Percentiles rank a stretch among this genome's conserved stretches.
These are phyloP conservation scores for Paecilomyces fulvus DNA, from an alignment of 2,329 filamentous ascomycete genomes.

Conservation along the genomic window DNA sequence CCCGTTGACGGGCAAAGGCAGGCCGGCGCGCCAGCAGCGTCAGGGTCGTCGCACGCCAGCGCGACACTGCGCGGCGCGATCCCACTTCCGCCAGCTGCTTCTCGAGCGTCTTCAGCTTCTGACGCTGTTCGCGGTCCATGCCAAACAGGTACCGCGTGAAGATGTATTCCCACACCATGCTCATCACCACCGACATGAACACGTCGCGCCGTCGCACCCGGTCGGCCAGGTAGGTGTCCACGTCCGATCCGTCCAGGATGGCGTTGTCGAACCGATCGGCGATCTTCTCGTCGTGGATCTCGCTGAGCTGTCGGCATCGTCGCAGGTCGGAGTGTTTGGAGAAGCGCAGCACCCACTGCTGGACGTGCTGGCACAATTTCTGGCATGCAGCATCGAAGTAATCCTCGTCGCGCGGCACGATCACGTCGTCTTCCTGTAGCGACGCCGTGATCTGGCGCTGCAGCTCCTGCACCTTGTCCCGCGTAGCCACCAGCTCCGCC, in stretches of 20 bases:
- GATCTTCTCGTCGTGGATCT: constrained; percentile 86
- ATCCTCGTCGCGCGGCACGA: constrained; percentile 77
- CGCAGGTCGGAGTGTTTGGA: constrained; percentile 95
- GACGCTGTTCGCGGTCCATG: constrained; percentile 94
- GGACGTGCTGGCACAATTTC: constrained; percentile 88
- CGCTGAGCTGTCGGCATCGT: constrained; percentile 70
- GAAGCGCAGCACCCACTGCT: constrained; percentile 96
- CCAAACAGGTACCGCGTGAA: constrained; percentile 97
- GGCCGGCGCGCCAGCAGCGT: constrained; percentile 76
- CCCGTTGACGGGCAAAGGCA: constrained; percentile 72
- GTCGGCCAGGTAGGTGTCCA: constrained; percentile 78
- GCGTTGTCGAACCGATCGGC: constrained; percentile 91
- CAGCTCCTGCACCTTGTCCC: constrained; percentile 51
- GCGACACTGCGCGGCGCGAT: constrained; percentile 78
- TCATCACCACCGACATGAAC: constrained; percentile 98
- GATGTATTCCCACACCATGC: constrained; percentile 98
- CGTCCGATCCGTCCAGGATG: constrained; percentile 87
- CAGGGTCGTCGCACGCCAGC: constrained; percentile 93
- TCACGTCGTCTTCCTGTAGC: constrained; percentile 58
- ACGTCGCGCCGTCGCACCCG: constrained; percentile 83
- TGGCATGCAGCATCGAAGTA: constrained; percentile 93
- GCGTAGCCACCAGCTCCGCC: constrained; percentile 65
- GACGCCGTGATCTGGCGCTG: constrained; percentile 52
- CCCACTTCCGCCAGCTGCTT: constrained; percentile 86
- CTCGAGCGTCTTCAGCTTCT: constrained; percentile 93